Percentiles rank a stretch among this genome's conserved stretches.
Evolutionary conservation across 2,329 filamentous ascomycete genomes (phyloP).

Genomic region (Paracorniculantispora psalliotae): DNA sequence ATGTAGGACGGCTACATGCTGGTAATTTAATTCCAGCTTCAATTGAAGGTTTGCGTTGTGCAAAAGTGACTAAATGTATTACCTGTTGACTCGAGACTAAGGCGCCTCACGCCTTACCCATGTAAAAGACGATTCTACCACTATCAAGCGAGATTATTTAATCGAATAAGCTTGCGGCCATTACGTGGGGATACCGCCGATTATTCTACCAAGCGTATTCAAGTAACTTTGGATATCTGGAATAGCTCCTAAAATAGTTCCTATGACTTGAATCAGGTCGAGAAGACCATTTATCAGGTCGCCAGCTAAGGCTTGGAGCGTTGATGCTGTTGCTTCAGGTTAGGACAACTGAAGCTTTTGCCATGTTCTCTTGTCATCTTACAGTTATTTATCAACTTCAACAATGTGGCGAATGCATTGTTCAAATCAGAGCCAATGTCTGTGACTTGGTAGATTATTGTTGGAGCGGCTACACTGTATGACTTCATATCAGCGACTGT

Average conservation of each 20-base stretch:
- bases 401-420: neutral
- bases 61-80: too few relatives aligned
- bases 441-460: neutral
- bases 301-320: neutral
- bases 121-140: too few relatives aligned
- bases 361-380: neutral
- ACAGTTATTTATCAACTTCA: neutral
- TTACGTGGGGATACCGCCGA: neutral
- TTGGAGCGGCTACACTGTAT: neutral
- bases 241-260: neutral
- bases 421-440: neutral
- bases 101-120: too few relatives aligned
- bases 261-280: neutral
- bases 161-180: too few relatives aligned
- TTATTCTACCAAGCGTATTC: neutral
- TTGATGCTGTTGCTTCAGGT: neutral
- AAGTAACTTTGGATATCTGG: neutral
- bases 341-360: neutral
- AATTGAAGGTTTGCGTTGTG: too few relatives aligned
- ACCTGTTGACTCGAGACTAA: too few relatives aligned
- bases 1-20: too few relatives aligned
- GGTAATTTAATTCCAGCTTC: too few relatives aligned
- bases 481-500: neutral
- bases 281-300: neutral
- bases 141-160: too few relatives aligned